Evolutionary conservation across 1,284 basidiomycete species (phyloP).

Genomic region (Porogramme epimiltina): DNA sequence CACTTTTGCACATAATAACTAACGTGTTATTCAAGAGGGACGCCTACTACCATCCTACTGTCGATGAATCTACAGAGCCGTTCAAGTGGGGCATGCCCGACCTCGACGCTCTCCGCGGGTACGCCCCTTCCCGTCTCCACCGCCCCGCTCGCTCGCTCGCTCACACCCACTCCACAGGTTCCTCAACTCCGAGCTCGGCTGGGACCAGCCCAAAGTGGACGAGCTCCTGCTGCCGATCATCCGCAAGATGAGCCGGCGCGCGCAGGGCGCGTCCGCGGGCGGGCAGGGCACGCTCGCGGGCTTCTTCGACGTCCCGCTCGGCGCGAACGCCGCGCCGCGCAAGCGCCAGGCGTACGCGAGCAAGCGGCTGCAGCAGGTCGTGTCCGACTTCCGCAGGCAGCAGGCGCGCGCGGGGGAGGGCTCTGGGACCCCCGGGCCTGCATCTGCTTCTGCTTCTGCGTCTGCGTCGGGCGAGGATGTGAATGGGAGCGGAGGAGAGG

Average conservation of each 20-base stretch:
- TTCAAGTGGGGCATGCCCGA: conserved; percentile 98
- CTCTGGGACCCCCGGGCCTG: neutral
- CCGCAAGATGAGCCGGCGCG: conserved; percentile 82
- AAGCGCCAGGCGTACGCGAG: conserved; percentile 81
- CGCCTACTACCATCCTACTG: conserved; percentile 90
- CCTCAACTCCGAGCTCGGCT: conserved; percentile 83
- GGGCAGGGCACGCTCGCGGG: conserved; percentile 69
- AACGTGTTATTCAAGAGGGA: too few relatives aligned
- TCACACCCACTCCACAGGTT: conserved; percentile 52
- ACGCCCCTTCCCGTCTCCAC: conserved; percentile 31
- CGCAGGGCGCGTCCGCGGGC: conserved; percentile 67
- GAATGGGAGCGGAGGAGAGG: conserved; percentile 16
- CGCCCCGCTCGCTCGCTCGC: neutral
- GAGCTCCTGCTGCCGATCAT: conserved; percentile 94
- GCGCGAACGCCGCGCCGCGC: conserved; percentile 73
- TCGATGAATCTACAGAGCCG: conserved; percentile 90
- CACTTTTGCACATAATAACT: too few relatives aligned
- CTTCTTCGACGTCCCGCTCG: conserved; percentile 64
- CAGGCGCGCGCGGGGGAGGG: too few relatives aligned
- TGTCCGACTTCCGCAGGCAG: conserved; percentile 78
- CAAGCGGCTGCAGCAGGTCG: conserved; percentile 89
- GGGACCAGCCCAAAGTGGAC: conserved; percentile 88
- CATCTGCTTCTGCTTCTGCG: neutral
- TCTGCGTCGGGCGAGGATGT: too few relatives aligned
- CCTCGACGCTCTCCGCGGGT: conserved; percentile 87